phyloP scores from a whole-genome alignment of 345 rosid species.

The Alliaria petiolata region DNA sequence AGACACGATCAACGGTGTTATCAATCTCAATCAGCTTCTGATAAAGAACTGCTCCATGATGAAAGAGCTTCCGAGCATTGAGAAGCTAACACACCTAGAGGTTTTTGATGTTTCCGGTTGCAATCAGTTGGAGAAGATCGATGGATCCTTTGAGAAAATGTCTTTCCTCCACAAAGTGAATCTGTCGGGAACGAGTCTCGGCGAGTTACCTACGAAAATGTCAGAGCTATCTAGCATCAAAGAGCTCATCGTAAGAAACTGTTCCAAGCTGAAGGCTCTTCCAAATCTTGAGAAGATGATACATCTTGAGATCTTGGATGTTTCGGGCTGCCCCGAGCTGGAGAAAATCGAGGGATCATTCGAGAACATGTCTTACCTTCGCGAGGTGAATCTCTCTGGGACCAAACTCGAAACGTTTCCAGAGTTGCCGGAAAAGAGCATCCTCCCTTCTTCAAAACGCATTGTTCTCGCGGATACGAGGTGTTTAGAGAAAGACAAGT shows the following conservation, averaged over 20 bases:
- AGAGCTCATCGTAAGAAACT: constrained; percentile 12
- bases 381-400: constrained; percentile 37
- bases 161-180: constrained; percentile 16
- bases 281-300: constrained; percentile 11
- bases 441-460: not conserved
- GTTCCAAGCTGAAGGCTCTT: constrained; percentile 1
- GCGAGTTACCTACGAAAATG: not conserved
- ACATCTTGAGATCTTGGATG: constrained; percentile 25
- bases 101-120: constrained; percentile 47
- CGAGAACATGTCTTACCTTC: constrained; percentile 32
- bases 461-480: constrained; percentile 14
- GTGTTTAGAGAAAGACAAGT: not conserved
- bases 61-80: constrained; percentile 25
- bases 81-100: constrained; percentile 32
- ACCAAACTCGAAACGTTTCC: constrained; percentile 35
- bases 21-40: constrained; percentile 33
- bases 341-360: constrained; percentile 31
- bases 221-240: constrained; percentile 14
- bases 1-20: constrained; percentile 10
- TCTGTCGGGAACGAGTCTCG: constrained; percentile 16
- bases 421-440: constrained; percentile 15
- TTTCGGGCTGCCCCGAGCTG: constrained; percentile 11
- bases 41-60: constrained; percentile 38
- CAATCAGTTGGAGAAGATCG: constrained; percentile 2
- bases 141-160: constrained; percentile 22